Conservation (phyloP, 148 eudicot genomes). For the Nyssa sinensis region DNA sequence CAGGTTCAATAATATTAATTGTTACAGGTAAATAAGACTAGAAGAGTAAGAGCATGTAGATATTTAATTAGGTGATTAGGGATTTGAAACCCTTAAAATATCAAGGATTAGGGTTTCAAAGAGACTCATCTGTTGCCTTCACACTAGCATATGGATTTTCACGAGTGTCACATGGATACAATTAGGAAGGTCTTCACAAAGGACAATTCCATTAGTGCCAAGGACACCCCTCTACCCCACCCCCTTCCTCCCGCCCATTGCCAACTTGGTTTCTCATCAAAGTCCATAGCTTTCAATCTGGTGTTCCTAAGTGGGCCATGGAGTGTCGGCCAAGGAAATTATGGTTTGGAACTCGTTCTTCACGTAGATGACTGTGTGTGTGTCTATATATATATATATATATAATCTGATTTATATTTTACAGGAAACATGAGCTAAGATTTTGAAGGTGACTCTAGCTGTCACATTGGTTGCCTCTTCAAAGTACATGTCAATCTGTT, state of each 20-base stretch:
- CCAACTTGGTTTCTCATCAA: conserved; percentile 18
- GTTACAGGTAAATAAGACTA: no score
- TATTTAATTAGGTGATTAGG: no score
- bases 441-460: background rate
- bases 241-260: conserved; percentile 7
- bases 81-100: no score
- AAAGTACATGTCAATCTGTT: background rate
- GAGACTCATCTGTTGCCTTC: background rate
- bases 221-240: conserved; percentile 19
- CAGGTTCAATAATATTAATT: no score
- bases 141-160: background rate
- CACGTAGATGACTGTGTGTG: no score
- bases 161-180: conserved; percentile 21
- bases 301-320: conserved; percentile 15
- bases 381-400: no score
- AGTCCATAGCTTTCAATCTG: conserved; percentile 18
- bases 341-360: background rate
- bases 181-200: conserved; percentile 17
- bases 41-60: no score
- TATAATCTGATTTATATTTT: background rate
- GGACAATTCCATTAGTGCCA: conserved; percentile 17
- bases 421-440: background rate
- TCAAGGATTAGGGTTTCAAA: background rate
- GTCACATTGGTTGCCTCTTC: background rate
- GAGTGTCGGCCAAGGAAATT: conserved; percentile 3